Conservation (phyloP, 768 basidiomycete species). For the Pleurotus eryngii region DNA sequence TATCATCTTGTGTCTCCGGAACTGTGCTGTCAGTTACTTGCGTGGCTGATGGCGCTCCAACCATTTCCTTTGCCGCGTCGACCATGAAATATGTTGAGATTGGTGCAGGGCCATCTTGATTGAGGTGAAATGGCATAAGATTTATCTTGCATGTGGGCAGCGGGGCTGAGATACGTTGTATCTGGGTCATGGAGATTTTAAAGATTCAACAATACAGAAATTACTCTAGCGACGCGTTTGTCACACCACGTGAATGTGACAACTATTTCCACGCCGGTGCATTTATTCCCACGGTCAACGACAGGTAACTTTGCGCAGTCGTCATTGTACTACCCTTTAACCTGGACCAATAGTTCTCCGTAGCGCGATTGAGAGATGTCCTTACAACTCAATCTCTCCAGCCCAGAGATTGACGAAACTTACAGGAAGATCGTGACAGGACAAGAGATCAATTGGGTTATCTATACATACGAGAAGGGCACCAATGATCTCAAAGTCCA, state of each 20-base stretch:
- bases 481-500: slow-evolving; percentile 88
- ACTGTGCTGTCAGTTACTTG: no score
- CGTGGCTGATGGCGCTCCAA: slow-evolving; percentile 19
- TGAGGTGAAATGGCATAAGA: slow-evolving; percentile 83
- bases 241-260: background rate
- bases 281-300: background rate
- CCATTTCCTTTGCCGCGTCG: slow-evolving; percentile 33
- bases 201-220: no score
- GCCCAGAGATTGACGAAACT: slow-evolving; percentile 66
- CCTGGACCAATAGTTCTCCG: no score
- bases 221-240: no score
- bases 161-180: background rate
- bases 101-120: slow-evolving; percentile 66
- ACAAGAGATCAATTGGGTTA: slow-evolving; percentile 68
- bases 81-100: slow-evolving; percentile 72
- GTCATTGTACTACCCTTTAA: background rate
- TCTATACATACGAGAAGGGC: slow-evolving; percentile 74
- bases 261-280: background rate
- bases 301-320: background rate
- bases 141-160: slow-evolving; percentile 51
- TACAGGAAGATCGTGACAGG: slow-evolving; percentile 73
- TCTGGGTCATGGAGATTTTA: no score
- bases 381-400: slow-evolving; percentile 75
- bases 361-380: slow-evolving; percentile 50
- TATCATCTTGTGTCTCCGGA: no score